A percentile compares a stretch with the other conserved stretches of the same genome.
These are phyloP conservation scores for Tuber microsphaerosporum DNA, from an alignment of 495 filamentous ascomycete species.

Conservation along the genomic window DNA sequence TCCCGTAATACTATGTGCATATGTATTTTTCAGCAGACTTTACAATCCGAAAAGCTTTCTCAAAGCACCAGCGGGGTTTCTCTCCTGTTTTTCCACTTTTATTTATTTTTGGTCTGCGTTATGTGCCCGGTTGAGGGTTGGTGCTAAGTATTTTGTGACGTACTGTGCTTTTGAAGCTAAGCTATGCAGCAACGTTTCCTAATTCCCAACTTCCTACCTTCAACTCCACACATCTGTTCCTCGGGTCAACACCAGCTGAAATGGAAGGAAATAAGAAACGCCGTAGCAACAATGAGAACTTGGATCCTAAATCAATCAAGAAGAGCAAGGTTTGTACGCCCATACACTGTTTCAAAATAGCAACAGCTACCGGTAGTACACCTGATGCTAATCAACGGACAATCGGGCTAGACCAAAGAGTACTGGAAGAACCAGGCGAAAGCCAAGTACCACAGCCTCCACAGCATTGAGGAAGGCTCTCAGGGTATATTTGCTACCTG, in stretches of 20 bases:
- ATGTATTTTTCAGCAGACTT: background rate
- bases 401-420: conserved; percentile 15
- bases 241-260: conserved; percentile 2
- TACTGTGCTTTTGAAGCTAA: background rate
- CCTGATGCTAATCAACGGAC: conserved; percentile 5
- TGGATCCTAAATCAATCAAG: conserved; percentile 26
- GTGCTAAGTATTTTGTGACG: background rate
- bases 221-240: conserved; percentile 15
- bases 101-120: background rate
- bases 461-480: conserved; percentile 63
- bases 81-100: background rate
- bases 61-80: background rate
- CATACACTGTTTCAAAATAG: background rate
- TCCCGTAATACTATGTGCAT: background rate
- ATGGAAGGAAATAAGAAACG: conserved; percentile 32
- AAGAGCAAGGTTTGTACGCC: conserved; percentile 30
- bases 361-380: no score
- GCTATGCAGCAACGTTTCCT: background rate
- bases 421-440: conserved; percentile 35
- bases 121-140: background rate
- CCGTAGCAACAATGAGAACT: conserved; percentile 16
- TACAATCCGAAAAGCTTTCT: background rate
- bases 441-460: conserved; percentile 30
- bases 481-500: conserved; percentile 85
- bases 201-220: background rate